Base-by-base conservation (phyloP, 805 yeast species). In the Pichia kluyveri region DNA sequence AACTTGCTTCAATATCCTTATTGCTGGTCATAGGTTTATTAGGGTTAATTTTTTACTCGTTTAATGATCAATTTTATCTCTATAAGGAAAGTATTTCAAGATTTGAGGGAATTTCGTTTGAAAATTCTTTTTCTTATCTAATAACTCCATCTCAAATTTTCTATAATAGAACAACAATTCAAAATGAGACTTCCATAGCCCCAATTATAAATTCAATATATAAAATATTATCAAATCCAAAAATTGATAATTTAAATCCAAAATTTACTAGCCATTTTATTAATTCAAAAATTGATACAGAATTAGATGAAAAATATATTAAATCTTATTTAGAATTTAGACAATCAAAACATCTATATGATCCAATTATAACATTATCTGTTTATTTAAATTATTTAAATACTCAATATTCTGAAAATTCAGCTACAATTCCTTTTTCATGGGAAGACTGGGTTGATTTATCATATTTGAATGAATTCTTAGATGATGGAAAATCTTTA, bases 381-480 rank as follows among this genome's bases (percentile, higher is more conserved):
- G 73, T 72, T 0, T 75, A 75, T 58, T 52, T 79, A 37, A 63
- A 72, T 50, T 65, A 73, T 49, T 63, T 76, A 26, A 57, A 26
- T n/a, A 51, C 43, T 15, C 41, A 44, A 23, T 11, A 43, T 3
- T 56, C 43, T 31, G 49, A 37, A 47, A 62, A 45, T 63, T 69
- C 43, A 11, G 40, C 60, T 5, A 39, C 32, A 10, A 50, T 63
- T 1, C 67, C 67, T 3, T 76, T 76, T 51, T 69, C 73, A 44
- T 76, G 81, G 81, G 63, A 69, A 8, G 81, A 76, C 51, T 76
- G 80, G 80, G 69, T 71, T 8, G 80, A 76, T 58, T 52, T 75
- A 45, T 62, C 74, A 1, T 48, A 54, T 11, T 57, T 76, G 39
- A 70, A 75, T 51, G 57, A 56, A 37, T 62, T 59, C 40, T 52